Percentiles rank a stretch among this genome's conserved stretches.
Conservation (phyloP, 495 filamentous ascomycete genomes). For the Aspergillus coremiiformis region DNA sequence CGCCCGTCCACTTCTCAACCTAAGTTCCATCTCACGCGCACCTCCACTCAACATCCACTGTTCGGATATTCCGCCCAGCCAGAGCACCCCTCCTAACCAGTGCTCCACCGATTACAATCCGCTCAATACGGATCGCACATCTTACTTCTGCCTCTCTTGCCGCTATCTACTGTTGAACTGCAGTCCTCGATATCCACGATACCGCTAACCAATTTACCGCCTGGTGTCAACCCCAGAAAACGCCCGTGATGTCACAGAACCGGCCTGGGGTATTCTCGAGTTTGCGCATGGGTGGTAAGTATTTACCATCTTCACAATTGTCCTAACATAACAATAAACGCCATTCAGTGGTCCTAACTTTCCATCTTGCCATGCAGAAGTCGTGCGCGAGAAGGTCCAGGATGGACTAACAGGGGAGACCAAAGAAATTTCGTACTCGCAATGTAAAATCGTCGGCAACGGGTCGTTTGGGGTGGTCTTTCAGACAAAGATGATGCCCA, state of each 20-base stretch:
- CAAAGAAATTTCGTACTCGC: slow-evolving; percentile 93
- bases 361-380: slow-evolving; percentile 51
- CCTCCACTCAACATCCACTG: slow-evolving; percentile 27
- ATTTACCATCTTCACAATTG: slow-evolving; percentile 7
- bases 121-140: slow-evolving; percentile 50
- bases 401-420: slow-evolving; percentile 95
- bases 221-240: slow-evolving; percentile 15
- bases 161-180: slow-evolving; percentile 39
- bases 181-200: slow-evolving; percentile 40
- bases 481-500: slow-evolving; percentile 95
- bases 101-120: slow-evolving; percentile 23
- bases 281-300: slow-evolving; percentile 78
- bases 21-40: slow-evolving; percentile 26
- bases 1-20: slow-evolving; percentile 22
- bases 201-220: slow-evolving; percentile 19
- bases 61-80: slow-evolving; percentile 25
- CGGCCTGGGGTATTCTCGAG: slow-evolving; percentile 67
- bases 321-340: background rate
- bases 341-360: background rate
- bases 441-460: slow-evolving; percentile 99
- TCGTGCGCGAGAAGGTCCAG: slow-evolving; percentile 97
- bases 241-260: slow-evolving; percentile 60
- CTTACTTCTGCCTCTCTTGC: slow-evolving; percentile 25
- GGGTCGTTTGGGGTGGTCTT: slow-evolving; percentile 98
- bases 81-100: slow-evolving; percentile 21